Evolutionary conservation across 2,329 filamentous ascomycete genomes (phyloP).

Genomic region (Fusarium albosuccineum): DNA sequence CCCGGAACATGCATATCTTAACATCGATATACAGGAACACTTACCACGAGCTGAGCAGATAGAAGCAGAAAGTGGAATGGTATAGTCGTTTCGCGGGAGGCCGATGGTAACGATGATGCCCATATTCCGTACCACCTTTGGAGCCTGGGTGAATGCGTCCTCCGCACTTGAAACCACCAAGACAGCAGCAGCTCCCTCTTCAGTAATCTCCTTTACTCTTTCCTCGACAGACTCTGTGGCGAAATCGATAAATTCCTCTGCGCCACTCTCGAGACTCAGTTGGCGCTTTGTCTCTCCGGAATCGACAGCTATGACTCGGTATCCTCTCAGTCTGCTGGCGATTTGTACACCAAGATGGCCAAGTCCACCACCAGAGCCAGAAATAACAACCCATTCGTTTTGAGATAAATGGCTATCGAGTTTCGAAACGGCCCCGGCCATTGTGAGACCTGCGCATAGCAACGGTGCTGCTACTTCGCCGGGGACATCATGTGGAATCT

Average conservation of each 20-base stretch:
- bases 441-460: constrained; percentile 51
- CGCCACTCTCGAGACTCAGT: constrained; percentile 41
- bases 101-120: constrained; percentile 46
- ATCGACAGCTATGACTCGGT: constrained; percentile 49
- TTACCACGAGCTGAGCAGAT: constrained; percentile 42
- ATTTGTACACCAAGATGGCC: constrained; percentile 52
- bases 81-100: constrained; percentile 45
- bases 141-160: constrained; percentile 42
- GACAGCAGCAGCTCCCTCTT: constrained; percentile 45
- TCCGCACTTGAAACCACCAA: constrained; percentile 47
- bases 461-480: constrained; percentile 46
- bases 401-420: constrained; percentile 11
- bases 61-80: constrained; percentile 42
- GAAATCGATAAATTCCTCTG: constrained; percentile 49
- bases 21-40: rapidly evolving
- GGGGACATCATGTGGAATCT: constrained; percentile 39
- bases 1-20: no score
- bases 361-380: constrained; percentile 50
- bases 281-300: constrained; percentile 38
- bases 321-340: constrained; percentile 33
- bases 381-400: constrained; percentile 49
- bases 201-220: constrained; percentile 40
- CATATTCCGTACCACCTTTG: constrained; percentile 43
- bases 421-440: constrained; percentile 47
- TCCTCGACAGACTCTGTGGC: constrained; percentile 31